These are phyloP conservation scores for Colletotrichum cuscutae DNA, from an alignment of 2,329 filamentous ascomycete species.

Conservation along the genomic window DNA sequence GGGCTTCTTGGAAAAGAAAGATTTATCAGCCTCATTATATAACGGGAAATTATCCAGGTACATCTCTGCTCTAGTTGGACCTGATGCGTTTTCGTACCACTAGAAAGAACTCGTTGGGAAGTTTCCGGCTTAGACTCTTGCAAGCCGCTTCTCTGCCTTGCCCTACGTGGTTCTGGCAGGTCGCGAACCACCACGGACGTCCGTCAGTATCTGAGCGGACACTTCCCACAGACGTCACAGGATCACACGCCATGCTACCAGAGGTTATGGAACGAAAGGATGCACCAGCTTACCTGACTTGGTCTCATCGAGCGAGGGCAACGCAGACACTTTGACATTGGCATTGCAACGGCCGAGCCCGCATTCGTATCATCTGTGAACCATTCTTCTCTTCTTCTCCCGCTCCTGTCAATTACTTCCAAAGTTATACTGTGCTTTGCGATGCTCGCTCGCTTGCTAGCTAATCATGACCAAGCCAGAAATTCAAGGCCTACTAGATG, in stretches of 20 bases:
- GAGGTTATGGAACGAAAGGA: not conserved
- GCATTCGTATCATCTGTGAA: not conserved
- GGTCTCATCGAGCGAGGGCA: not conserved
- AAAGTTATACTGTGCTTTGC: not conserved
- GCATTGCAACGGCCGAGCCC: not conserved
- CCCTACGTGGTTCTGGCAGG: too few relatives aligned
- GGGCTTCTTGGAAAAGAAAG: accelerated
- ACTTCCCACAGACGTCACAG: constrained; percentile 1
- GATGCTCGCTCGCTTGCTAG: not conserved
- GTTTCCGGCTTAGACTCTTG: too few relatives aligned
- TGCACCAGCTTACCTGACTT: not conserved
- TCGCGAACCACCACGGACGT: not conserved
- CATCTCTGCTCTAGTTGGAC: not conserved
- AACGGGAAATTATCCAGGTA: too few relatives aligned
- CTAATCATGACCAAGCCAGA: not conserved
- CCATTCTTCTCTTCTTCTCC: not conserved
- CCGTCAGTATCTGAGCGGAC: constrained; percentile 18
- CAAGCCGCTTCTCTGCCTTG: too few relatives aligned
- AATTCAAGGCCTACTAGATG: not conserved
- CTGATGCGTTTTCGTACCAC: too few relatives aligned
- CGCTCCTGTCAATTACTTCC: not conserved
- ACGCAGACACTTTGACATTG: not conserved
- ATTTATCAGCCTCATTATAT: not conserved
- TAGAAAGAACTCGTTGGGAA: not conserved
- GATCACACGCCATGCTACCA: not conserved